Evolutionary conservation across 169 alveolate species (phyloP), one percentile per base, ranked within the genome.

Genomic region (Cyclospora cayetanensis): DNA sequence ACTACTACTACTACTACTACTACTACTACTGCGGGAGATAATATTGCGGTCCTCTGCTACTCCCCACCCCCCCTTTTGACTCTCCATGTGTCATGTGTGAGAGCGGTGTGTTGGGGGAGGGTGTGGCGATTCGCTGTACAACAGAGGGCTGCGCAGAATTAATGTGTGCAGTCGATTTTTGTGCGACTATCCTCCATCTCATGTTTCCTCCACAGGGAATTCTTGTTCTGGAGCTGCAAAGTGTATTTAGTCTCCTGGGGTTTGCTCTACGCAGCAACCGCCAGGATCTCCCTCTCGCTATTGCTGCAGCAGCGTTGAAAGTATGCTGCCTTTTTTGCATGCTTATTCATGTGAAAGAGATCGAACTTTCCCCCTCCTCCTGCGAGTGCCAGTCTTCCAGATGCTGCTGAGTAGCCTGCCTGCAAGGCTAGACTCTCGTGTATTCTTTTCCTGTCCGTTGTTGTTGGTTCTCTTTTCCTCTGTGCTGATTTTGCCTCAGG

Each of bases 401-500:
- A n/a, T 35, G 83, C 60, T 39, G 31, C 53, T 70, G 83, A 46
- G 60, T 37, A n/a, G n/a, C n/a, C n/a, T n/a, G n/a, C n/a, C 83
- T 70, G 83, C 83, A 35, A 20, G 53, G 29, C 3, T 29, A 22
- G 15, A 37, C 25, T 20, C 42, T 66, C 4, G 25, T 25, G 18
- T 20, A 25, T 29, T 37, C 42, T 1, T n/a, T n/a, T 25, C n/a
- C n/a, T n/a, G n/a, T n/a, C n/a, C n/a, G n/a, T n/a, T n/a, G n/a
- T n/a, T n/a, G n/a, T n/a, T n/a, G n/a, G n/a, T n/a, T n/a, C n/a
- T n/a, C n/a, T n/a, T n/a, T n/a, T n/a, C n/a, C n/a, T n/a, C n/a
- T n/a, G n/a, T 70, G 83, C 60, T 70, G 83, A 50, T 70, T 50
- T 29, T 70, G 83, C 83, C 39, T 50, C 83, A 70, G 83, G 83